A percentile compares a stretch with the other conserved stretches of the same genome.
phyloP scores from a whole-genome alignment of 225 moss, liverwort and hornwort species.

The Takakia lepidozioides region DNA sequence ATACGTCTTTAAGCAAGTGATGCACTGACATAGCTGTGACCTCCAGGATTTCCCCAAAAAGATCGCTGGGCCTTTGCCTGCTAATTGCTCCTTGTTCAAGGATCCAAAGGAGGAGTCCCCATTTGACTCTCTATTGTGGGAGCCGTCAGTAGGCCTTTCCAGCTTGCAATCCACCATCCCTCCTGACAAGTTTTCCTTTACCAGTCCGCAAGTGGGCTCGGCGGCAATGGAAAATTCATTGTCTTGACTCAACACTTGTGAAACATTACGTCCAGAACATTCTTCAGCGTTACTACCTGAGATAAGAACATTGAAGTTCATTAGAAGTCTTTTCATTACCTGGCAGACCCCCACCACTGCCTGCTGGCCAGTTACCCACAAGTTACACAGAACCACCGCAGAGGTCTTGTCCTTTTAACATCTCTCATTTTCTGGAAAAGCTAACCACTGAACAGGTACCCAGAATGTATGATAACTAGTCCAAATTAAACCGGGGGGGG shows the following conservation, averaged over 20 bases:
- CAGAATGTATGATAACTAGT: not conserved
- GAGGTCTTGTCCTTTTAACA: not conserved
- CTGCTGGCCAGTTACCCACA: conserved; percentile 3
- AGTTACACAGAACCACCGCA: not conserved
- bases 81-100: conserved; percentile 19
- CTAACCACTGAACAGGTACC: not conserved
- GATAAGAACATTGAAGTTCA: no score
- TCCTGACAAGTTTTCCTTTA: conserved; percentile 12
- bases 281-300: no score
- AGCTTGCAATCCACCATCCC: conserved; percentile 9
- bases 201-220: not conserved
- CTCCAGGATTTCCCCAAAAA: conserved; percentile 75
- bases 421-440: not conserved
- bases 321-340: no score
- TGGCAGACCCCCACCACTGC: not conserved
- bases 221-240: no score
- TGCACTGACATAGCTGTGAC: conserved; percentile 58
- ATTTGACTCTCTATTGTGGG: conserved; percentile 1
- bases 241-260: no score
- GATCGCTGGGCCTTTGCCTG: conserved; percentile 21
- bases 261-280: no score
- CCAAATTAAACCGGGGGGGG: not conserved
- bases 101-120: conserved; percentile 3
- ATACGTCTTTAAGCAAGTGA: conserved; percentile 54
- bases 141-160: conserved; percentile 17